These are phyloP conservation scores for Rutstroemia sp. DNA, from an alignment of 2,329 filamentous ascomycete genomes.

Conservation along the genomic window DNA sequence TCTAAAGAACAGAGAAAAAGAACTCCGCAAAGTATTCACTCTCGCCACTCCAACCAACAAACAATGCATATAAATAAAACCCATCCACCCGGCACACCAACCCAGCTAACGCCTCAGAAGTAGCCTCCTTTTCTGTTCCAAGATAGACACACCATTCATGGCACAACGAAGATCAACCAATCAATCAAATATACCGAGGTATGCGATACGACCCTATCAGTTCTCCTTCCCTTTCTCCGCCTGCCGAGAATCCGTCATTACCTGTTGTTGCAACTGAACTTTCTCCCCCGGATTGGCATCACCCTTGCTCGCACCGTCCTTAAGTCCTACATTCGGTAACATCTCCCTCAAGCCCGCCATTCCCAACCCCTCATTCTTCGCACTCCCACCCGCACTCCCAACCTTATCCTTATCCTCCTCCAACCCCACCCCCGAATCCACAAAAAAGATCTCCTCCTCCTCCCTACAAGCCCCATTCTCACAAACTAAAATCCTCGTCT, in stretches of 20 bases:
- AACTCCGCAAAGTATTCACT: too few species aligned
- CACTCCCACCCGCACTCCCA: neutral
- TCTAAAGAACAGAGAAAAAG: too few species aligned
- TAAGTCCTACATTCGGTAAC: neutral
- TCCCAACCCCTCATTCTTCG: neutral
- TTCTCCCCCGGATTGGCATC: neutral
- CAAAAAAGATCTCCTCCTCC: constrained; percentile 17
- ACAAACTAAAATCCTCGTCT: constrained; percentile 38
- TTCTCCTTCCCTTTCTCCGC: neutral
- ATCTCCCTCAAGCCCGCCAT: neutral
- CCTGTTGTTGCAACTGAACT: neutral
- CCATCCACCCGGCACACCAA: too few species aligned
- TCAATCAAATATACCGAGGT: neutral
- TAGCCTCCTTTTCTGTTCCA: too few species aligned
- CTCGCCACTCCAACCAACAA: too few species aligned
- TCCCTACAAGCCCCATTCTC: constrained; percentile 39
- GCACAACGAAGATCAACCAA: neutral
- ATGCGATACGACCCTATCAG: neutral
- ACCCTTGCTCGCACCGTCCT: neutral
- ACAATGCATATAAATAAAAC: too few species aligned
- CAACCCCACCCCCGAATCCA: constrained; percentile 1
- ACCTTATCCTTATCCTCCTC: neutral
- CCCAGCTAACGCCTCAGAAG: too few species aligned
- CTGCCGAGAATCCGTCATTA: neutral
- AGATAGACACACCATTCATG: too few species aligned